Conservation (phyloP, 768 basidiomycete species). For the Boletus bicolor region DNA sequence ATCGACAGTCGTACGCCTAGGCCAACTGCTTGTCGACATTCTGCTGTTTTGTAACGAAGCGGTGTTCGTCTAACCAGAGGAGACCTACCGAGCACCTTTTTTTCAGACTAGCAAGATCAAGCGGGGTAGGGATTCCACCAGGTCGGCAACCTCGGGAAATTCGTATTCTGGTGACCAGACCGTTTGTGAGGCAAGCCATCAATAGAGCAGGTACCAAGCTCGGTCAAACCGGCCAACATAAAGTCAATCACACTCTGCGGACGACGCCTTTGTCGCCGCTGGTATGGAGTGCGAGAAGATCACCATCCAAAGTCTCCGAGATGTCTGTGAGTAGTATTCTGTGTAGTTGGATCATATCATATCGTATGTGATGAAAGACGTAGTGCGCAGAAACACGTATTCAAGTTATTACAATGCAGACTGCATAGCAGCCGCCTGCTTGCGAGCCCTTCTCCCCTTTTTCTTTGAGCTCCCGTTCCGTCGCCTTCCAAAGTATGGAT, state of each 20-base stretch:
- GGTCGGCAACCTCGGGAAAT: too few species aligned
- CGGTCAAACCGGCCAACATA: not conserved
- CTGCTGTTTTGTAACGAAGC: too few species aligned
- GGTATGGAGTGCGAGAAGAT: not conserved
- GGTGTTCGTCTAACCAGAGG: too few species aligned
- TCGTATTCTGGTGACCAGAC: too few species aligned
- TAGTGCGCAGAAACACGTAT: not conserved
- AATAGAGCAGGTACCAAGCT: too few species aligned
- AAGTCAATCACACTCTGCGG: not conserved
- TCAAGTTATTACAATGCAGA: not conserved
- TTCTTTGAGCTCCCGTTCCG: conserved; percentile 20
- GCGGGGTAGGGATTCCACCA: too few species aligned
- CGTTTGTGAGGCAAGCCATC: too few species aligned
- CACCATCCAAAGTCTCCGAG: not conserved
- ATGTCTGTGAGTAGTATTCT: not conserved
- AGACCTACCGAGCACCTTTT: too few species aligned
- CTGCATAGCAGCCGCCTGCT: not conserved
- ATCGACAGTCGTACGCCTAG: too few species aligned
- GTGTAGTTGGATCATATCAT: not conserved
- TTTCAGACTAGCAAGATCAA: too few species aligned
- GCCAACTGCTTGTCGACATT: too few species aligned
- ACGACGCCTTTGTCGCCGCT: not conserved
- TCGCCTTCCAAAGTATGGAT: conserved; percentile 13
- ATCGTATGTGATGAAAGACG: not conserved
- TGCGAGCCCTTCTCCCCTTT: conserved; percentile 15